Conservation (phyloP, 2,329 filamentous ascomycete genomes). For the Phialophora chinensis region DNA sequence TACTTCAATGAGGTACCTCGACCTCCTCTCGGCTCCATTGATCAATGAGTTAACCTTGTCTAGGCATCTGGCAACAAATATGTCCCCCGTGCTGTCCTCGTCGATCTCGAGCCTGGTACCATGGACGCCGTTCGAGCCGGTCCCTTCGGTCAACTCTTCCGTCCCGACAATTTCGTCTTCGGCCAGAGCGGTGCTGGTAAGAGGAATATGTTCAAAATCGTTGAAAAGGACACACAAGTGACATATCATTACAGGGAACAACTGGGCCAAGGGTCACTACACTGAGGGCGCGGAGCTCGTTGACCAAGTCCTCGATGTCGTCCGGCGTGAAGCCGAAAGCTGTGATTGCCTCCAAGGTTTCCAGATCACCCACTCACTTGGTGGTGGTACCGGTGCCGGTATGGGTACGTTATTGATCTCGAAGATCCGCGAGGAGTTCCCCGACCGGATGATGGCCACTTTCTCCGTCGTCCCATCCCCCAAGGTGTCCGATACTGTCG, state of each 20-base stretch:
- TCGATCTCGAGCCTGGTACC: conserved; percentile 99
- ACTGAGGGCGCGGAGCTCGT: conserved; percentile 99
- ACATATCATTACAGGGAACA: conserved; percentile 66
- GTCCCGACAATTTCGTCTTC: conserved; percentile 99
- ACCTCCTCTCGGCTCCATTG: conserved; percentile 3
- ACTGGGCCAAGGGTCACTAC: conserved; percentile 99
- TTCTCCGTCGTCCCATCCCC: conserved; percentile 99
- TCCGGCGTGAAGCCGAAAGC: conserved; percentile 97
- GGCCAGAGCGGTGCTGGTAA: conserved; percentile 94
- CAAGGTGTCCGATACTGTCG: conserved; percentile 99
- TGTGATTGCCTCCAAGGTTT: conserved; percentile 99
- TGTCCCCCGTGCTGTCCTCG: conserved; percentile 97
- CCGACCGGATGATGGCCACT: conserved; percentile 99
- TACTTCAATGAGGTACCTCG: conserved; percentile 88
- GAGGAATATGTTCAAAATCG: conserved; percentile 8
- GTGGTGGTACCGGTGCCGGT: conserved; percentile 99
- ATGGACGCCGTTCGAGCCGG: conserved; percentile 99
- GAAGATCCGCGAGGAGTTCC: conserved; percentile 99
- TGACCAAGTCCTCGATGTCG: conserved; percentile 96
- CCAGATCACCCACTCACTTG: conserved; percentile 99
- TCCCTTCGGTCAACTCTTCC: conserved; percentile 98
- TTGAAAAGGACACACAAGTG: conserved; percentile 21
- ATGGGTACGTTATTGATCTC: conserved; percentile 99
- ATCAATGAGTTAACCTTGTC: conserved; percentile 22
- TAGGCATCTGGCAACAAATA: conserved; percentile 98